Evolutionary conservation across 2,329 filamentous ascomycete species (phyloP), one percentile per base, ranked within the genome.

Genomic region (Claviceps arundinis): DNA sequence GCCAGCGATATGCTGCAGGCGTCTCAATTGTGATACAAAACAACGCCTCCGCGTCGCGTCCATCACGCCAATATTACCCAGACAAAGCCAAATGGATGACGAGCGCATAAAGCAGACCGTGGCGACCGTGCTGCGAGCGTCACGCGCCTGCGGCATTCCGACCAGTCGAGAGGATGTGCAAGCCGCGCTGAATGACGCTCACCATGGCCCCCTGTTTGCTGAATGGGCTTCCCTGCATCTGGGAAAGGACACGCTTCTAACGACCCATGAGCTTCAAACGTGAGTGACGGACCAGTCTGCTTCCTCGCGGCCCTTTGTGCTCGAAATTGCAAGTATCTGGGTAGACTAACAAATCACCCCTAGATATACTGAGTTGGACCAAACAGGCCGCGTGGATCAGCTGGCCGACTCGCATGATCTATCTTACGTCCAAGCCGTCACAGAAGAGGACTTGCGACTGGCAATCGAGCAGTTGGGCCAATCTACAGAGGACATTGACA

Each of bases 401-500:
- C 64, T 80, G 26, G 68, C 68, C 4, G 69, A 68, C 17, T 58
- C 67, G 40, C 66, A 73, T 52, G 72, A 79, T 56, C 57, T 75
- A n/a, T 67, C 70, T 4, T 59, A 68, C 37, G 65, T 75, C 37
- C 74, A 73, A 51, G 73, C 76, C 5, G 64, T 85, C 46, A 67
- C 71, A 14, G 81, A 86, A 53, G 68, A 75, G 26, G 81, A 86
- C 50, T 69, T 87, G 52, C 71, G 72, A 50, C 65, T 70, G 42
- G 84, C 84, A 16, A 80, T 85, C 48, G 73, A 76, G 3, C 77
- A 84, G 50, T 70, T 89, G n/a, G 73, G 78, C 54, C 71, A 71
- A 40, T 85, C 84, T 1, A 87, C 84, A 0, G 73, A 73, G 17
- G 75, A 74, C 17, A 84, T 87, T 30, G 73, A 77, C 55, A 76